Base-by-base conservation (phyloP, 306 rosid species). In the Myrica gale region DNA sequence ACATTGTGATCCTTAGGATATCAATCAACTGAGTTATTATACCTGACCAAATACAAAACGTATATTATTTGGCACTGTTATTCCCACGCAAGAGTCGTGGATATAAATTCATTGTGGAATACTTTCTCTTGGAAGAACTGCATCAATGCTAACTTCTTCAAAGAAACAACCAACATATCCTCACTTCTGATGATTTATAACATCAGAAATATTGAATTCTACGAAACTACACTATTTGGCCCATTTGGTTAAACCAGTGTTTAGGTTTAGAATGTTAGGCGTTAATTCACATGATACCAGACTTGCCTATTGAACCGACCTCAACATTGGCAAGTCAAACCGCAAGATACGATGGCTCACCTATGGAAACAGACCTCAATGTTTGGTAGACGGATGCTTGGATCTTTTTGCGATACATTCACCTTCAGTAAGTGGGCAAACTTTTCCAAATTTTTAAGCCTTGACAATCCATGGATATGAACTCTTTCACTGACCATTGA, bases 341-440 rank as follows among this genome's bases (percentile, higher is more conserved):
- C 12, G 12, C 48, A 68, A 2, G 6, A 52, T 15, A 73, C 37
- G 37, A 52, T 37, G 50, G 81, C 97, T 81, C 82, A 91, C 98
- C 95, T 84, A 78, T 92, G 98, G 73, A 95, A 89, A 76, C 98
- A 95, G 83, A 92, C 85, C 79, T 90, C 97, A 13, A 84, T 77
- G 67, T 80, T 85, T 13, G 82, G 84, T 45, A 78, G 2, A 13
- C 74, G 88, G 70, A 73, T 77, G 76, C 76, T 81, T 66, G 88
- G 73, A 81, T 75, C 74, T 69, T 16, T 50, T 58, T 82, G 86
- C 2, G 80, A 84, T 50, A 95, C 79, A 86, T 89, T 92, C 82
- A 92, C 96, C 77, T 78, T 89, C 68, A 85, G 32, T 5, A 90
- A 85, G 82, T 90, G 85, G 0, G 97, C 79, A 84, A 81, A 74